A percentile compares a stretch with the other conserved stretches of the same genome.
Evolutionary conservation across 306 rosid genomes (phyloP).

Genomic region (Hippophae rhamnoides): DNA sequence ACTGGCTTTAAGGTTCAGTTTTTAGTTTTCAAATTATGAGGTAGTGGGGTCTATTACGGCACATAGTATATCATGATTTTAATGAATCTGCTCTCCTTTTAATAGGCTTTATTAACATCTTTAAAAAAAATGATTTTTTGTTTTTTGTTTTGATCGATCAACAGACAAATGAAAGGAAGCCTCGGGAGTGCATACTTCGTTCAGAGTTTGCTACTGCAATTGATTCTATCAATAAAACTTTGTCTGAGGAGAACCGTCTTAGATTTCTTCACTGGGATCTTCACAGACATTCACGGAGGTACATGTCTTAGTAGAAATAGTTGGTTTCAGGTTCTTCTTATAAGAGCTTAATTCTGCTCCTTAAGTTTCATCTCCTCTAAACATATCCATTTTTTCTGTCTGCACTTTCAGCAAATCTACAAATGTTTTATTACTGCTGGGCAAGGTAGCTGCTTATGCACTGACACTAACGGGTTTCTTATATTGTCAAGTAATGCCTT

Average conservation of each 20-base stretch:
- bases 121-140: neutral
- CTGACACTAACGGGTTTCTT: constrained; percentile 76
- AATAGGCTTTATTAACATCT: neutral
- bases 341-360: constrained; percentile 20
- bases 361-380: neutral
- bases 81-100: too few species aligned
- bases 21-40: too few species aligned
- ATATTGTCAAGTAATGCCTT: constrained; percentile 50
- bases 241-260: constrained; percentile 49
- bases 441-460: constrained; percentile 67
- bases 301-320: constrained; percentile 1
- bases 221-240: constrained; percentile 51
- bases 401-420: constrained; percentile 51
- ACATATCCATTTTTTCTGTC: constrained; percentile 10
- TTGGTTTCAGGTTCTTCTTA: neutral
- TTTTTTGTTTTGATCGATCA: constrained; percentile 4
- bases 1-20: too few species aligned
- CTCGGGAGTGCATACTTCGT: constrained; percentile 85
- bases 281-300: constrained; percentile 55
- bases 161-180: constrained; percentile 76
- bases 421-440: constrained; percentile 60
- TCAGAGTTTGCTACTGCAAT: constrained; percentile 83
- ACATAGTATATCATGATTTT: too few species aligned
- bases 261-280: constrained; percentile 94
- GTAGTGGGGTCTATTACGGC: too few species aligned